phyloP scores from a whole-genome alignment of 1,284 basidiomycete genomes.

The Cutaneotrichosporon sp. region DNA sequence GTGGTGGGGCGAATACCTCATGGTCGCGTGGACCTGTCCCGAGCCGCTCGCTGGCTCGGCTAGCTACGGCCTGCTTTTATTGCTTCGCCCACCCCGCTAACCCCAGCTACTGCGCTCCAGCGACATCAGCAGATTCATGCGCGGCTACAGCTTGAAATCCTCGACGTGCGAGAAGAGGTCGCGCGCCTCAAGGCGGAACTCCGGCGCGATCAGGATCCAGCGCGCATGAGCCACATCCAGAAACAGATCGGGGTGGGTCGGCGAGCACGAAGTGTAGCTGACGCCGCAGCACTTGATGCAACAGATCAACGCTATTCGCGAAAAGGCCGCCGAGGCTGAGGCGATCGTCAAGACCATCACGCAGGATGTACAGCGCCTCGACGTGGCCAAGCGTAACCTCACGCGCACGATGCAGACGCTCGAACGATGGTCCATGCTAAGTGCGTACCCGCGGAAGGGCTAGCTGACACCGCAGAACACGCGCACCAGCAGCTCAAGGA shows the following conservation, averaged over 20 bases:
- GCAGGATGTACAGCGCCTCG: conserved; percentile 90
- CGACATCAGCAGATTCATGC: conserved; percentile 41
- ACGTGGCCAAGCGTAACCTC: conserved; percentile 90
- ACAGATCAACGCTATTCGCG: conserved; percentile 88
- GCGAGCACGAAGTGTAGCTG: background rate
- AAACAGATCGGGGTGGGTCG: conserved; percentile 82
- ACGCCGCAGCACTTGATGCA: conserved; percentile 74
- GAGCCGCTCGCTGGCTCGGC: background rate
- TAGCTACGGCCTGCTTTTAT: too few relatives aligned
- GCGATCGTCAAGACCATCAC: conserved; percentile 93
- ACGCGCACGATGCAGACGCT: conserved; percentile 82
- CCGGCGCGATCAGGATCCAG: conserved; percentile 69
- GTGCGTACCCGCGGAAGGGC: conserved; percentile 52
- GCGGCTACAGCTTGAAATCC: conserved; percentile 39
- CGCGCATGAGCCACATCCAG: conserved; percentile 79
- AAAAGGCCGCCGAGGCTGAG: conserved; percentile 93
- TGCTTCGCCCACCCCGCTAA: background rate
- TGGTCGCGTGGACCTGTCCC: too few relatives aligned
- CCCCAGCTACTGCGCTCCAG: conserved; percentile 29
- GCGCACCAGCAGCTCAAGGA: conserved; percentile 74
- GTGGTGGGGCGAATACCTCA: too few relatives aligned
- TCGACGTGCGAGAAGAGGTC: conserved; percentile 57
- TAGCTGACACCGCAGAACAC: conserved; percentile 56
- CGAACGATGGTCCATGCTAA: conserved; percentile 88
- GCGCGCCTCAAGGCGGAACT: conserved; percentile 62